Conservation (phyloP, 352 stramenopile genomes). For the Sclerospora graminicola region DNA sequence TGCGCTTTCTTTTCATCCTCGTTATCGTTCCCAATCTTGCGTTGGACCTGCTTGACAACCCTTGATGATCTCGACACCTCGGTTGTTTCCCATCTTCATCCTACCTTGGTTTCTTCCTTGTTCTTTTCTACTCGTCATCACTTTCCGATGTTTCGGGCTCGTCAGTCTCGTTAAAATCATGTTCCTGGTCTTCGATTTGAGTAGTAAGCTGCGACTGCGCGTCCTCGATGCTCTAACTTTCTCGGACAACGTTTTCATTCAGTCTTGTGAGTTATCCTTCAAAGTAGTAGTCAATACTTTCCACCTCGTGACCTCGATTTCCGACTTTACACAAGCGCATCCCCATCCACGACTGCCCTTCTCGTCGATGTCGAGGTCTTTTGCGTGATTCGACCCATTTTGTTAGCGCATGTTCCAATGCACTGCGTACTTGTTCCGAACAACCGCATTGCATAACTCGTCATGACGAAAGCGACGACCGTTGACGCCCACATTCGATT, state of each 20-base stretch:
- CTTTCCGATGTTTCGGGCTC: conserved; percentile 7
- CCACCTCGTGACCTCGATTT: conserved; percentile 25
- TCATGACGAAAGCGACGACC: too few relatives aligned
- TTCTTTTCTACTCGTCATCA: conserved; percentile 5
- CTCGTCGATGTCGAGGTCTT: conserved; percentile 37
- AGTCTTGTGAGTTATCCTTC: conserved; percentile 41
- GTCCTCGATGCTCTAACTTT: conserved; percentile 54
- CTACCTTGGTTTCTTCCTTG: conserved; percentile 3
- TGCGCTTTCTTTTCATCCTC: conserved; percentile 25
- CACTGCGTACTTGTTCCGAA: too few relatives aligned
- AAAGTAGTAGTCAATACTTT: conserved; percentile 61
- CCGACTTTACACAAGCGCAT: conserved; percentile 31
- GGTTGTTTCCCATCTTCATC: conserved; percentile 13
- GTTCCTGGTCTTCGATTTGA: conserved; percentile 26
- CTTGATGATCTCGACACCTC: conserved; percentile 10
- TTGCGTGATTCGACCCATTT: conserved; percentile 16
- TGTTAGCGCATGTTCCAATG: too few relatives aligned
- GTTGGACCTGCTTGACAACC: conserved; percentile 5
- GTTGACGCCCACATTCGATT: too few relatives aligned
- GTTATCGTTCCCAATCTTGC: conserved; percentile 11
- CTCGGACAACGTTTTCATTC: conserved; percentile 44
- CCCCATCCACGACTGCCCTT: conserved; percentile 30
- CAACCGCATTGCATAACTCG: too few relatives aligned
- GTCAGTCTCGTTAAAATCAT: conserved; percentile 10
- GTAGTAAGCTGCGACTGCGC: conserved; percentile 37